Base-by-base conservation (phyloP, 2,329 filamentous ascomycete species). In the Botrytis cinerea region DNA sequence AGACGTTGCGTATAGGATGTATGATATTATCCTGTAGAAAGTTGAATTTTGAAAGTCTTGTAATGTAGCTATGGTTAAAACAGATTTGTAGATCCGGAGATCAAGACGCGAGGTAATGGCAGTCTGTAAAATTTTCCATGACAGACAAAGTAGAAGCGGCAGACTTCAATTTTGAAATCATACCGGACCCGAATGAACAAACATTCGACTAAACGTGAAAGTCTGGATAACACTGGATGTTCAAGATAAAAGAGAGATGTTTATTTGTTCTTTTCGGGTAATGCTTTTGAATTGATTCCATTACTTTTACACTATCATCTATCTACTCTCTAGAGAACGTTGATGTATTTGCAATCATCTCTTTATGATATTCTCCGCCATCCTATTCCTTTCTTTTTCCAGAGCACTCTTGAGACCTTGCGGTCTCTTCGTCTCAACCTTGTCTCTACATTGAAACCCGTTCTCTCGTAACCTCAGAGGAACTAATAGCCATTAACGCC, bases 291-390 rank as follows among this genome's bases (percentile, higher is more conserved):
- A 59, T 48, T 60, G n/a, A 68, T 43, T 69, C 51, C 28, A 46
- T 68, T 72, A 54, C 62, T 28, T 72, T 71, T 71, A 61, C 60
- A 61, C 63, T 63, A 66, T 60, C 45, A 70, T 59, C 46, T 71
- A 35, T 71, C 32, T 48, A 38, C 67, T 71, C 66, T 71, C n/a
- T 64, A 46, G n/a, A 71, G 72, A 71, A 73, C 67, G 48, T 51
- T 71, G 74, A 75, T 74, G 67, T 40, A 74, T 73, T 74, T 71
- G 74, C 77, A 77, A 76, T 73, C 74, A 76, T 75, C 73, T 76
- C 69, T 74, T 62, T 63, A 57, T 71, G 48, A 48, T 54, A 32
- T 66, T 63, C 54, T 48, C 28, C 57, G 35, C 28, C 32, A 32
- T 57, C 64, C 61, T 12, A 28, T 35, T 54, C 48, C 71, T 70